phyloP scores from a whole-genome alignment of 2,329 filamentous ascomycete species.

The Xylariaceae sp. region DNA sequence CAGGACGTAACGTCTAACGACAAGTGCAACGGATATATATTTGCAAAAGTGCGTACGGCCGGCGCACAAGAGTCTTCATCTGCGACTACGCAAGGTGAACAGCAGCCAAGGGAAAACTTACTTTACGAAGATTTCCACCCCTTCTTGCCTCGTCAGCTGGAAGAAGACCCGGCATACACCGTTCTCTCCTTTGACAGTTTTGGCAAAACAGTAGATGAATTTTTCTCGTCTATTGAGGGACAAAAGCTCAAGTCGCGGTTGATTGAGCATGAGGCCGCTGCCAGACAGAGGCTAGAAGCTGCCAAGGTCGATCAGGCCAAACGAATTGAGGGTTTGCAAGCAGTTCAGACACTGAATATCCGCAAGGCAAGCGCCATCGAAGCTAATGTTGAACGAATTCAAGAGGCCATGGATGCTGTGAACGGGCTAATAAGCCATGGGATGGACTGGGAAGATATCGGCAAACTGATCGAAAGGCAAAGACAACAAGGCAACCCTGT shows the following conservation, averaged over 20 bases:
- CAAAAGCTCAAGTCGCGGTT: slow-evolving; percentile 83
- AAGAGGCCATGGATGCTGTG: slow-evolving; percentile 87
- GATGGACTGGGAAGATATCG: slow-evolving; percentile 97
- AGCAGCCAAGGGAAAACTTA: slow-evolving; percentile 43
- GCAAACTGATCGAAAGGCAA: slow-evolving; percentile 80
- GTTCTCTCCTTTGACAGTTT: slow-evolving; percentile 78
- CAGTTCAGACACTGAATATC: slow-evolving; percentile 74
- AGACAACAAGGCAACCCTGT: slow-evolving; percentile 77
- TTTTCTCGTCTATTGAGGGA: slow-evolving; percentile 93
- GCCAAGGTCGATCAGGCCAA: slow-evolving; percentile 78
- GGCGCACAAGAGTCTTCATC: slow-evolving; percentile 24
- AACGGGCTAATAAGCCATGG: slow-evolving; percentile 88
- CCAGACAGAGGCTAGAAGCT: slow-evolving; percentile 79
- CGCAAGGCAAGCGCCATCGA: slow-evolving; percentile 87
- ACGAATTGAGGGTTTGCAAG: slow-evolving; percentile 76
- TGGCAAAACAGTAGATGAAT: slow-evolving; percentile 91
- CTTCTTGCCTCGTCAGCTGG: slow-evolving; percentile 77
- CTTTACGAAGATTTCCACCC: slow-evolving; percentile 96
- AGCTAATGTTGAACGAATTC: slow-evolving; percentile 82
- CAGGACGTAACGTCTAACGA: slow-evolving; percentile 62
- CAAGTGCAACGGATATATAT: slow-evolving; percentile 75
- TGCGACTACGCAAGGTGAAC: slow-evolving; percentile 33
- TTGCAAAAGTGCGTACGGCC: slow-evolving; percentile 58
- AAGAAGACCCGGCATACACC: slow-evolving; percentile 57
- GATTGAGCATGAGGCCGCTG: slow-evolving; percentile 73